A percentile compares a stretch with the other conserved stretches of the same genome.
These are phyloP conservation scores for Pythium monospermum DNA, from an alignment of 352 stramenopile genomes.

Conservation along the genomic window DNA sequence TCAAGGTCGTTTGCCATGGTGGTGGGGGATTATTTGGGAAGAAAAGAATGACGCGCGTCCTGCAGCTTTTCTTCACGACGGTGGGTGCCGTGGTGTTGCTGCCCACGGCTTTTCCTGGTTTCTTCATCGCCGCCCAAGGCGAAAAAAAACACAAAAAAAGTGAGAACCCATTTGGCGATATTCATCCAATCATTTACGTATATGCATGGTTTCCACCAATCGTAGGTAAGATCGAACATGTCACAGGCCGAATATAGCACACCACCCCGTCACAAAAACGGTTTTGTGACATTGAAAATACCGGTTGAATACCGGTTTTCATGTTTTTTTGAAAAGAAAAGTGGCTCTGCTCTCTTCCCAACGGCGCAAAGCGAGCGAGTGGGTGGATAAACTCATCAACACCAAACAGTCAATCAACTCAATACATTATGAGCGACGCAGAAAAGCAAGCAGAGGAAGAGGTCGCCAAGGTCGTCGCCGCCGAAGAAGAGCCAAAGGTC, in stretches of 20 bases:
- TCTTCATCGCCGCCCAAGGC: too few species aligned
- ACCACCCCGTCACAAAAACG: background rate
- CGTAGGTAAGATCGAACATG: background rate
- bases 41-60: too few species aligned
- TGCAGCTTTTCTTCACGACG: too few species aligned
- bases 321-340: conserved; percentile 1
- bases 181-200: conserved; percentile 14
- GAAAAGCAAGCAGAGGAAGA: conserved; percentile 17
- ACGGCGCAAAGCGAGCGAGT: background rate
- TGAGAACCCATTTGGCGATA: conserved; percentile 5
- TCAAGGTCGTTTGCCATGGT: background rate
- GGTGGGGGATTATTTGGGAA: too few species aligned
- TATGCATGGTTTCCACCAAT: conserved; percentile 6
- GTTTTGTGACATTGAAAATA: background rate
- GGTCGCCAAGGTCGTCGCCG: background rate
- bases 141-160: conserved; percentile 1
- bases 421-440: conserved; percentile 19
- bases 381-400: conserved; percentile 5
- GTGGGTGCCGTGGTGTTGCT: too few species aligned
- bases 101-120: too few species aligned
- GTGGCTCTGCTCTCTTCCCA: background rate
- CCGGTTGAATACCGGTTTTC: conserved; percentile 3
- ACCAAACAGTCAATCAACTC: background rate
- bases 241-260: conserved; percentile 14
- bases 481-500: conserved; percentile 5